Conservation (phyloP, 768 basidiomycete genomes). For the Mycena vitilis region DNA sequence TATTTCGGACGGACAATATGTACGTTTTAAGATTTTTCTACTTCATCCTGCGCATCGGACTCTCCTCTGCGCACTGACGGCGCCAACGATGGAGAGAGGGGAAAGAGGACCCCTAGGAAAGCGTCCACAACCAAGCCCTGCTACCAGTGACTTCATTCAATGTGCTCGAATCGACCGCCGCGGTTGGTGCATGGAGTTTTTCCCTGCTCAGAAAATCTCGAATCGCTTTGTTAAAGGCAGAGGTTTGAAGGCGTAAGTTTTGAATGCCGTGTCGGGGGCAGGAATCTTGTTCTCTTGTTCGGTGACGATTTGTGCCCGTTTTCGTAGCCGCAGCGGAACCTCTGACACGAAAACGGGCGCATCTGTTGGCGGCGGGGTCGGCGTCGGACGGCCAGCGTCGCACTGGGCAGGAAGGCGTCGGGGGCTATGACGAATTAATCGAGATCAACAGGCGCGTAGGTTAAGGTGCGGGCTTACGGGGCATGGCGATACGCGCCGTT, state of each 20-base stretch:
- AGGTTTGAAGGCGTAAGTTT: constrained; percentile 20
- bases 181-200: constrained; percentile 28
- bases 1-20: too few relatives aligned
- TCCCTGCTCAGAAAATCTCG: constrained; percentile 32
- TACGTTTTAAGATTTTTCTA: too few relatives aligned
- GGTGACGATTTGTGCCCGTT: constrained; percentile 9
- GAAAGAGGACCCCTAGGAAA: too few relatives aligned
- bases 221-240: constrained; percentile 31
- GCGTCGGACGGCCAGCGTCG: neutral
- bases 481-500: constrained; percentile 18
- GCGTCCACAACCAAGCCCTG: too few relatives aligned
- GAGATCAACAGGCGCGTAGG: neutral
- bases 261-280: neutral
- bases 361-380: neutral
- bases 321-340: neutral
- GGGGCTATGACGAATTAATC: constrained; percentile 8
- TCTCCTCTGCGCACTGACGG: too few relatives aligned
- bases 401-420: constrained; percentile 22
- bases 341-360: constrained; percentile 3
- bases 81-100: too few relatives aligned
- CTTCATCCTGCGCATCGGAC: too few relatives aligned
- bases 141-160: too few relatives aligned
- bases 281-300: constrained; percentile 26
- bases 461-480: constrained; percentile 4
- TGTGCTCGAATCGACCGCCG: neutral